Base-by-base conservation (phyloP, 1,284 basidiomycete genomes). In the Trametes polyzona region DNA sequence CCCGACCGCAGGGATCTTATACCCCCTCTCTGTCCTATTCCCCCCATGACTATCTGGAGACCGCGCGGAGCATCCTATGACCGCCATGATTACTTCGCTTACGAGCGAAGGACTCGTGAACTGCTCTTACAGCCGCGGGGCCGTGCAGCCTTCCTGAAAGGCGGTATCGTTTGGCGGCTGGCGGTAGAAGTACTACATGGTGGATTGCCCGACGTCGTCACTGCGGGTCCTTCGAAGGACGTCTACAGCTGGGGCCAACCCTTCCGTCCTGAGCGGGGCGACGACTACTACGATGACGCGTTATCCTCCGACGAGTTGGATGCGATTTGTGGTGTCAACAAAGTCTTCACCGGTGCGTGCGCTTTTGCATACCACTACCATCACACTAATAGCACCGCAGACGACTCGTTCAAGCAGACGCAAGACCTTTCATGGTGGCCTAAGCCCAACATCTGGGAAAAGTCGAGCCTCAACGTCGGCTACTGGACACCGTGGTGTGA, bases 371-470 rank as follows among this genome's bases (percentile, higher is more conserved):
- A 14, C 14, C 17, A n/a, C n/a, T 16, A 14, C 33, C 5, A 35
- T 35, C 33, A 14, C 16, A 14, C 39, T 41, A 6, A 39, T 21
- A 4, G 12, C 8, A 6, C 3, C 24, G 2, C 19, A 37, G 41
- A 46, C 27, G 26, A 6, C 2, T 19, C 21, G 11, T 36, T 16
- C 37, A 47, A 26, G 14, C 52, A 23, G 59, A 67, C 48, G 58
- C 44, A 27, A 41, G 56, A 49, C 27, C 29, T 62, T 33, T 71
- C 68, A 10, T 71, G 69, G 68, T 71, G 69, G 69, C 69, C 68
- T 4, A 67, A 64, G 43, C 67, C 62, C 14, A 47, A 43, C 7
- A 55, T 55, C 8, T 71, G 65, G 64, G 39, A 46, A 24, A 39
- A 32, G 36, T 53, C 47, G 14, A 62, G 61, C 1, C 46, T 71